phyloP scores from a whole-genome alignment of 2,329 filamentous ascomycete species.

The Cladosporium sp. region DNA sequence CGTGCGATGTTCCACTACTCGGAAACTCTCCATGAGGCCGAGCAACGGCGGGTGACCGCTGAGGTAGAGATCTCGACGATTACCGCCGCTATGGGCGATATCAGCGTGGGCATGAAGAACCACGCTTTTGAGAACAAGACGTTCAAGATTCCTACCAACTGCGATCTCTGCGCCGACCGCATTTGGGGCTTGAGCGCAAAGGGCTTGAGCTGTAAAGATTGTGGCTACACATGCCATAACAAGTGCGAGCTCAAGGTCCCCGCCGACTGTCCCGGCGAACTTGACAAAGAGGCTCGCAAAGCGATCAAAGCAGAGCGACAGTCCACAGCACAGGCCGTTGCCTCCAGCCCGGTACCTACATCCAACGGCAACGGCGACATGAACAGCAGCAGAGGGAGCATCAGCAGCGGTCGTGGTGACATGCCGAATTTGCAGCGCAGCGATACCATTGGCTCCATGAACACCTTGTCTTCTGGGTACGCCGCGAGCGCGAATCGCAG shows the following conservation, averaged over 20 bases:
- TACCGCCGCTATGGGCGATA: slow-evolving; percentile 81
- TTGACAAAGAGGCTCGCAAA: slow-evolving; percentile 91
- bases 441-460: slow-evolving; percentile 80
- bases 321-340: slow-evolving; percentile 59
- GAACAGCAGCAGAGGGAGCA: slow-evolving; percentile 22
- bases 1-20: slow-evolving; percentile 76
- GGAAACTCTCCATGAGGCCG: slow-evolving; percentile 76
- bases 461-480: slow-evolving; percentile 74
- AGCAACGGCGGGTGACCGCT: slow-evolving; percentile 75
- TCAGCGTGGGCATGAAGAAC: slow-evolving; percentile 85
- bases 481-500: slow-evolving; percentile 72
- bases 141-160: slow-evolving; percentile 98
- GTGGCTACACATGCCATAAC: slow-evolving; percentile 95
- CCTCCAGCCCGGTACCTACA: slow-evolving; percentile 17
- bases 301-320: slow-evolving; percentile 84
- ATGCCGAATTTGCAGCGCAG: slow-evolving; percentile 65
- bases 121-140: slow-evolving; percentile 99
- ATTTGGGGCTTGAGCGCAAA: slow-evolving; percentile 98
- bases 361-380: slow-evolving; percentile 22
- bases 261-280: slow-evolving; percentile 88
- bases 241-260: slow-evolving; percentile 99
- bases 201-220: slow-evolving; percentile 91
- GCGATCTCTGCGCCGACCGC: slow-evolving; percentile 89
- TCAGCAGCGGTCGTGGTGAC: slow-evolving; percentile 44
- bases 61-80: slow-evolving; percentile 93